phyloP scores from a whole-genome alignment of 2,329 filamentous ascomycete species.

The Epichloe baconii region DNA sequence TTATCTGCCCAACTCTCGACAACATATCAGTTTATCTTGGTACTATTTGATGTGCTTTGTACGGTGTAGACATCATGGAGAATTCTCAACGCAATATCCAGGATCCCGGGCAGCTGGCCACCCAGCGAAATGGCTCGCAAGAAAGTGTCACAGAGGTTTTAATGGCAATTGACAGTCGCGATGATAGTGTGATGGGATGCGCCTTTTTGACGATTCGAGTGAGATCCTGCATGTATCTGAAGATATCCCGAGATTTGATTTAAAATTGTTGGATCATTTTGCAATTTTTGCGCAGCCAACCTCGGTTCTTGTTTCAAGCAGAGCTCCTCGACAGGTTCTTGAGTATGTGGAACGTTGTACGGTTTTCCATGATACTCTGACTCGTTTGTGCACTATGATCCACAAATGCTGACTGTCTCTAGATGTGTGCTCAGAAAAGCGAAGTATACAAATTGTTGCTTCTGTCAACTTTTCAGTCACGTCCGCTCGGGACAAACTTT shows the following conservation, averaged over 20 bases:
- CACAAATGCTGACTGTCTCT: constrained; percentile 10
- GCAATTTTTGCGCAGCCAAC: constrained; percentile 42
- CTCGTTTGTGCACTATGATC: not conserved
- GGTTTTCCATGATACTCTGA: not conserved
- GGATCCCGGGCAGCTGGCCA: not conserved
- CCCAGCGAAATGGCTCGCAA: not conserved
- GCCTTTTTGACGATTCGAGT: constrained; percentile 65
- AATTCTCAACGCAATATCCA: not conserved
- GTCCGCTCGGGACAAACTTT: constrained; percentile 1
- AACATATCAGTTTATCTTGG: too few species aligned
- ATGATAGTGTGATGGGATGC: constrained; percentile 64
- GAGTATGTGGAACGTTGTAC: constrained; percentile 6
- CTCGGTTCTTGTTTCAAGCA: constrained; percentile 37
- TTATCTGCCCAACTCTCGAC: too few species aligned
- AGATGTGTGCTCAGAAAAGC: not conserved
- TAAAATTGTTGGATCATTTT: constrained; percentile 53
- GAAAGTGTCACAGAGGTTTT: constrained; percentile 43
- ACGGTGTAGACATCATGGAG: not conserved
- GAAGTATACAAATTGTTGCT: not conserved
- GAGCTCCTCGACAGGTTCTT: constrained; percentile 28
- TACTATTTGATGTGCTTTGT: too few species aligned
- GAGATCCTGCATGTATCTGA: constrained; percentile 64
- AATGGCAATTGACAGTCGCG: constrained; percentile 66
- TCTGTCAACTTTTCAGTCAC: constrained; percentile 4
- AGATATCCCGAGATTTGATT: constrained; percentile 56